These are phyloP conservation scores for Sanguinoderma infundibulare DNA, from an alignment of 1,284 basidiomycete genomes.

Conservation along the genomic window DNA sequence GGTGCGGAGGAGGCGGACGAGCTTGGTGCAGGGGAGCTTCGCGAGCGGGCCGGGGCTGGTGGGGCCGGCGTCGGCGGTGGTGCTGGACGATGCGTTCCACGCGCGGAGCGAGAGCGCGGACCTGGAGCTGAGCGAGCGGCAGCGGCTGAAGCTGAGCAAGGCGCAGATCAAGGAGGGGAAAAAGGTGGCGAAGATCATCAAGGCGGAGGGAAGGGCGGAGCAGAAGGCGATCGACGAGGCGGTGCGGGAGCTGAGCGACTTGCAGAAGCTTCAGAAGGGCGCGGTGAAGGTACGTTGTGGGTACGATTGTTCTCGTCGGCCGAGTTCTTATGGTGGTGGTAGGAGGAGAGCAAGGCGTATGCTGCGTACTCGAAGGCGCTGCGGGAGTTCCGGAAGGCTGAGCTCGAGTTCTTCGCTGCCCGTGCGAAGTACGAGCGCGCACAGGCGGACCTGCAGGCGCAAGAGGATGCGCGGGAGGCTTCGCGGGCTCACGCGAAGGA, in stretches of 20 bases:
- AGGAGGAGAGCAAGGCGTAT: conserved; percentile 55
- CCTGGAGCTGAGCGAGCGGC: conserved; percentile 46
- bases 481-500: conserved; percentile 47
- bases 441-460: conserved; percentile 46
- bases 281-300: conserved; percentile 50
- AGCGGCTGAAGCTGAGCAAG: conserved; percentile 51
- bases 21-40: conserved; percentile 48
- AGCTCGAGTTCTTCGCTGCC: conserved; percentile 50
- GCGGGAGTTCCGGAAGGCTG: conserved; percentile 49
- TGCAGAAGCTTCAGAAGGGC: conserved; percentile 56
- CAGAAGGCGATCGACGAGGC: conserved; percentile 50
- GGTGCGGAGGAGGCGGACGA: conserved; percentile 38
- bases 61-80: conserved; percentile 41
- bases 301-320: neutral
- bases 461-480: conserved; percentile 50
- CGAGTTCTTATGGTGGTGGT: neutral
- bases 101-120: conserved; percentile 46
- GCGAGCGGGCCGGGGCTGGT: conserved; percentile 52
- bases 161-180: conserved; percentile 51
- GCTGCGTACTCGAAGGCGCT: conserved; percentile 47
- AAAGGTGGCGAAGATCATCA: conserved; percentile 56
- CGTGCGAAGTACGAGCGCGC: conserved; percentile 51
- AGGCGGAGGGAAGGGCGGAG: conserved; percentile 55
- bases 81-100: conserved; percentile 42
- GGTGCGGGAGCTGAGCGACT: conserved; percentile 53